phyloP scores from a whole-genome alignment of 2,329 filamentous ascomycete species.

The Fusarium brachygibbosum region DNA sequence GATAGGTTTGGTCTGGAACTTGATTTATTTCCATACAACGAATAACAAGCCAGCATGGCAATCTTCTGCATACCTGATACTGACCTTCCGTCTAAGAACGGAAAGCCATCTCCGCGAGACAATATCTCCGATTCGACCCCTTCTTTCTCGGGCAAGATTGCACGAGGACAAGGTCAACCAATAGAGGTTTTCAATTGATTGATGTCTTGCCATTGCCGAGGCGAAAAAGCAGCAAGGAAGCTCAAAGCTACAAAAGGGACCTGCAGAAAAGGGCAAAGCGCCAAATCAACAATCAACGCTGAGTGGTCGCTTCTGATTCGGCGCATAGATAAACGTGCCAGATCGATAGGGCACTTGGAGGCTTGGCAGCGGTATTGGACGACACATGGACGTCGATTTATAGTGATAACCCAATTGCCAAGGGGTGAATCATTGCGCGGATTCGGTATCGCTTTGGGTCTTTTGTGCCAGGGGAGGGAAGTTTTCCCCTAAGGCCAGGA shows the following conservation, averaged over 20 bases:
- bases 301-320: constrained; percentile 37
- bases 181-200: constrained; percentile 14
- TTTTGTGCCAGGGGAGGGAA: constrained; percentile 19
- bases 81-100: constrained; percentile 4
- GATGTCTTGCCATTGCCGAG: constrained; percentile 29
- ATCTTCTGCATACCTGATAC: not conserved
- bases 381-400: constrained; percentile 4
- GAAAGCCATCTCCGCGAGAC: constrained; percentile 23
- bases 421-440: constrained; percentile 16
- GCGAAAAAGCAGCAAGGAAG: constrained; percentile 29
- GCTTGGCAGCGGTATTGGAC: constrained; percentile 27
- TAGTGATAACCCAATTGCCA: constrained; percentile 28
- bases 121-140: constrained; percentile 13
- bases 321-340: constrained; percentile 49
- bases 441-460: constrained; percentile 40
- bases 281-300: constrained; percentile 11
- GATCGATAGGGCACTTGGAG: constrained; percentile 46
- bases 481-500: constrained; percentile 8
- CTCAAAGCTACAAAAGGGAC: constrained; percentile 37
- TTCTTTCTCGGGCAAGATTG: constrained; percentile 33
- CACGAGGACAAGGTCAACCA: constrained; percentile 28
- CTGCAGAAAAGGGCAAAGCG: constrained; percentile 49
- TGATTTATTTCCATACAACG: constrained; percentile 9
- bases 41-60: constrained; percentile 21
- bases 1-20: constrained; percentile 14